Conservation (phyloP, 345 rosid genomes). For the Mallotus nudiflorus region DNA sequence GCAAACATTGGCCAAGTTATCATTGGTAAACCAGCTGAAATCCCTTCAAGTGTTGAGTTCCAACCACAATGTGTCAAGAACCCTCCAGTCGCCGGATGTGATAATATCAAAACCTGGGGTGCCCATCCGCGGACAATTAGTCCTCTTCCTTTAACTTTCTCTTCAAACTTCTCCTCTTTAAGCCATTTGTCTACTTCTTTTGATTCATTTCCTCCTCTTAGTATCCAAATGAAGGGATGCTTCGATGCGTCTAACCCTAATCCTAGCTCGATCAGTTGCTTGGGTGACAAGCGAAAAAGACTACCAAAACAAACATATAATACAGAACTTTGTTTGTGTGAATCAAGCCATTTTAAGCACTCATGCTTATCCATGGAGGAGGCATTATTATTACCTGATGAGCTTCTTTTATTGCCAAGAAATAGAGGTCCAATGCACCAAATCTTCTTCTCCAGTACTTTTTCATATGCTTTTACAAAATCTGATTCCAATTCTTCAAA, state of each 20-base stretch:
- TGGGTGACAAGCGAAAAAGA: constrained; percentile 25
- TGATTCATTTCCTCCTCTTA: constrained; percentile 25
- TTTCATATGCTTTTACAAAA: constrained; percentile 33
- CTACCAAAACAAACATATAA: constrained; percentile 58
- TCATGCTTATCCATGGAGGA: constrained; percentile 23
- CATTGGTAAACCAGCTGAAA: constrained; percentile 37
- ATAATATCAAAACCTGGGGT: constrained; percentile 51
- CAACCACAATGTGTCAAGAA: constrained; percentile 64
- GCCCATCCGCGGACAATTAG: constrained; percentile 54
- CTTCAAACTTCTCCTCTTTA: constrained; percentile 33
- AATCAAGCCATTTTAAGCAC: constrained; percentile 49
- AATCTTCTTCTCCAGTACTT: constrained; percentile 26
- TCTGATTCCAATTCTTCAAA: constrained; percentile 44
- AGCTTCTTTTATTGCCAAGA: constrained; percentile 20
- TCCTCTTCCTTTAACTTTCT: constrained; percentile 41
- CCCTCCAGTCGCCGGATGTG: constrained; percentile 44
- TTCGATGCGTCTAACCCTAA: constrained; percentile 50
- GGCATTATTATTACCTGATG: constrained; percentile 39
- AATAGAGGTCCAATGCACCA: constrained; percentile 58
- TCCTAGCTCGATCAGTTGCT: constrained; percentile 40
- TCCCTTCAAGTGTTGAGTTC: constrained; percentile 54
- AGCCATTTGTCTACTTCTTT: constrained; percentile 34
- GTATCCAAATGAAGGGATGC: constrained; percentile 48
- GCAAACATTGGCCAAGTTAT: constrained; percentile 40
- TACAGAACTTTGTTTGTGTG: constrained; percentile 32